Evolutionary conservation across 2,329 filamentous ascomycete genomes (phyloP).

Genomic region (Paracorniculantispora psalliotae): DNA sequence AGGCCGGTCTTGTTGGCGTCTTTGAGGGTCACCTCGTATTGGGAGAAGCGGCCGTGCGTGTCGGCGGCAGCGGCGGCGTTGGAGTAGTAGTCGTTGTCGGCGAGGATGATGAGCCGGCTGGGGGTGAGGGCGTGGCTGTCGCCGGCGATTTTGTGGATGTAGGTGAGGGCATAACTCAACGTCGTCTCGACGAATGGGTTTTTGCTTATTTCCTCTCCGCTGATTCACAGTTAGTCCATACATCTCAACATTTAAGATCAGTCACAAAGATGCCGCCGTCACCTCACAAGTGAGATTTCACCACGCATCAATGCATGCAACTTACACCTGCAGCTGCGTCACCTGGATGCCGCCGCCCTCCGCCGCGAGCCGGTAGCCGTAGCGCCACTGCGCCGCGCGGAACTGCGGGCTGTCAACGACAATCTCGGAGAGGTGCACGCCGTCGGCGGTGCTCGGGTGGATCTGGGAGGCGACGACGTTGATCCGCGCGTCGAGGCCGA

Average conservation of each 20-base stretch:
- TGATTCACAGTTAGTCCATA: slow-evolving; percentile 20
- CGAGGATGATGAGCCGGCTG: slow-evolving; percentile 76
- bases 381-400: slow-evolving; percentile 78
- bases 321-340: slow-evolving; percentile 73
- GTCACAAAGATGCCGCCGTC: too few species aligned
- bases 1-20: slow-evolving; percentile 93
- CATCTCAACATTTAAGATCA: too few species aligned
- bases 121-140: slow-evolving; percentile 54
- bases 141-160: slow-evolving; percentile 51
- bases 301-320: slow-evolving; percentile 21
- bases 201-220: slow-evolving; percentile 39
- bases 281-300: not conserved
- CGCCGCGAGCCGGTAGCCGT: slow-evolving; percentile 67
- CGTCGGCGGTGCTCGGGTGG: slow-evolving; percentile 53
- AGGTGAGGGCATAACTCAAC: slow-evolving; percentile 80
- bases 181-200: slow-evolving; percentile 95
- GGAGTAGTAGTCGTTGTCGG: slow-evolving; percentile 97
- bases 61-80: slow-evolving; percentile 32
- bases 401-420: slow-evolving; percentile 92
- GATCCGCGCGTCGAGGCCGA: slow-evolving; percentile 63
- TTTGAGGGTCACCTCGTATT: slow-evolving; percentile 69
- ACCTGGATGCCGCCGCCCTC: slow-evolving; percentile 74
- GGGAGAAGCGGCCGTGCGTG: slow-evolving; percentile 57
- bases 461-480: slow-evolving; percentile 57
- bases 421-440: slow-evolving; percentile 65